A percentile compares a stretch with the other conserved stretches of the same genome.
phyloP scores from a whole-genome alignment of 2,329 filamentous ascomycete genomes.

The Fusarium ramigenum region DNA sequence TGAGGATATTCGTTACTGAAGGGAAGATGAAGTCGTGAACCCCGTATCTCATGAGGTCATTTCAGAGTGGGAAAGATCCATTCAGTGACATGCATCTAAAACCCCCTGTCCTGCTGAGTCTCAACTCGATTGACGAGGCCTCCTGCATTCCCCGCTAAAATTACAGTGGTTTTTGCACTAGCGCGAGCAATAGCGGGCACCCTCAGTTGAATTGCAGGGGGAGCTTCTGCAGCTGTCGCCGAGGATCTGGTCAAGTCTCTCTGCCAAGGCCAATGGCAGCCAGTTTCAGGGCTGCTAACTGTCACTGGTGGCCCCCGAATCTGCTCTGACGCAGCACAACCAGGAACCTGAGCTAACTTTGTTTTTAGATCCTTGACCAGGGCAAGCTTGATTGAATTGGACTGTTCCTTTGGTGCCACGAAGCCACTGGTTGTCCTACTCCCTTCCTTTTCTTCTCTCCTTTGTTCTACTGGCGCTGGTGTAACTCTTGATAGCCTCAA shows the following conservation, averaged over 20 bases:
- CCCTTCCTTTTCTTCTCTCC: constrained; percentile 17
- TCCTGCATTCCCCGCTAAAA: constrained; percentile 24
- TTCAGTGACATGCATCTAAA: constrained; percentile 20
- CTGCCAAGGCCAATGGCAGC: constrained; percentile 37
- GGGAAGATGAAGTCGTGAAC: background rate
- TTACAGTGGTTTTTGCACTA: constrained; percentile 3
- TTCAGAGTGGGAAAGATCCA: constrained; percentile 1
- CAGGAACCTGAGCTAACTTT: constrained; percentile 21
- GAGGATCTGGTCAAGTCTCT: constrained; percentile 32
- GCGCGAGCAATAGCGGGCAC: constrained; percentile 14
- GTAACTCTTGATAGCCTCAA: constrained; percentile 18
- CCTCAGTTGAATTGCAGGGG: constrained; percentile 19
- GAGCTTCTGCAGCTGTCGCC: constrained; percentile 29
- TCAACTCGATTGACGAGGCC: constrained; percentile 32
- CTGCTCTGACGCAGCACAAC: constrained; percentile 12
- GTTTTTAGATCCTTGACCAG: constrained; percentile 11
- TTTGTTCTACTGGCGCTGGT: constrained; percentile 16
- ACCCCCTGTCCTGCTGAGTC: constrained; percentile 35
- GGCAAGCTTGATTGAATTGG: constrained; percentile 29
- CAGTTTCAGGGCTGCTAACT: constrained; percentile 32
- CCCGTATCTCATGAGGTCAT: constrained; percentile 20
- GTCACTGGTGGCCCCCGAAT: constrained; percentile 24
- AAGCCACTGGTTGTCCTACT: constrained; percentile 15
- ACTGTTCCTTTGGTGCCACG: constrained; percentile 33
- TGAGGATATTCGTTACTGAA: background rate